phyloP scores from a whole-genome alignment of 2,329 filamentous ascomycete species.

The Microdochium trichocladiopsis region DNA sequence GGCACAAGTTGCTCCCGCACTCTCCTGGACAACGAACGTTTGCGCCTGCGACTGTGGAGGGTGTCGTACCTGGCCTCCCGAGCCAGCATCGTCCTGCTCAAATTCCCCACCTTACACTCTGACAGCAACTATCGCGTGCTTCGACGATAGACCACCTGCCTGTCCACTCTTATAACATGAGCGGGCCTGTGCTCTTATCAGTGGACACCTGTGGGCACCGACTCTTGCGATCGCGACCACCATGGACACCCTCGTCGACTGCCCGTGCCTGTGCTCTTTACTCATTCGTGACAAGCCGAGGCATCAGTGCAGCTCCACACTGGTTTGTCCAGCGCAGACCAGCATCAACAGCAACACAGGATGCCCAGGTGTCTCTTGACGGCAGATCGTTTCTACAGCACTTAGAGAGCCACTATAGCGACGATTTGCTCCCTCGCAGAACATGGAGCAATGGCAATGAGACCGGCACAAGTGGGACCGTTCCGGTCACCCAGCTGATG shows the following conservation, averaged over 20 bases:
- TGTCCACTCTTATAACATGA: constrained; percentile 2
- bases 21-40: no score
- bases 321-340: not conserved
- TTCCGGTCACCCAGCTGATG: not conserved
- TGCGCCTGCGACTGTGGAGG: no score
- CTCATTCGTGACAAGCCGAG: not conserved
- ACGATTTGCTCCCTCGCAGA: not conserved
- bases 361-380: not conserved
- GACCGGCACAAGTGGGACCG: not conserved
- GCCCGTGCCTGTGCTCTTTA: not conserved
- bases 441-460: not conserved
- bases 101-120: not conserved
- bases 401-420: not conserved
- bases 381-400: not conserved
- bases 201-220: constrained; percentile 1
- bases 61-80: no score
- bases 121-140: constrained; percentile 2
- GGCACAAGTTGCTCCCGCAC: not conserved
- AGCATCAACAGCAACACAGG: not conserved
- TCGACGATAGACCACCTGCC: not conserved
- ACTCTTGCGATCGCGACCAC: not conserved
- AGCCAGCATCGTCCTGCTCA: not conserved
- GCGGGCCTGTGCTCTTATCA: not conserved
- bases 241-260: not conserved
- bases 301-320: not conserved